Conservation (phyloP, 192 early-diverging fungal genomes). For the Jimgerdemannia flammicorona region DNA sequence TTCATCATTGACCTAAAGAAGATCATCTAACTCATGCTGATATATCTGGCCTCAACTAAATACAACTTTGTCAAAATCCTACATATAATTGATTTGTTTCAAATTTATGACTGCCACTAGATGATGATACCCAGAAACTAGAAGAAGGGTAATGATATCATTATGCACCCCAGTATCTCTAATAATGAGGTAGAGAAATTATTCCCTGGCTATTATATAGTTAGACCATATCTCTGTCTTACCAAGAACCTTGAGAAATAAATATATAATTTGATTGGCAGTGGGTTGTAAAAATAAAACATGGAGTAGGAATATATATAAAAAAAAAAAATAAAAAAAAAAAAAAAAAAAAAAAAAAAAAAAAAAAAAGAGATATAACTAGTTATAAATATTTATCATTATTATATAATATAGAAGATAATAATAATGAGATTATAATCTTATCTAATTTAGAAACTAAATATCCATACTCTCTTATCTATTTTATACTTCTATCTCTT, state of each 20-base stretch:
- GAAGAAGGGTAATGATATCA: constrained; percentile 75
- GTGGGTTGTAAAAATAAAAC: too few relatives aligned
- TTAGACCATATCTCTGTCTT: constrained; percentile 85
- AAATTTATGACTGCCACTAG: constrained; percentile 81
- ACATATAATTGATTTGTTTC: constrained; percentile 88
- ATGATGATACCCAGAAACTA: constrained; percentile 95
- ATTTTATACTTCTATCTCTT: too few relatives aligned
- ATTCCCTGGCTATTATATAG: constrained; percentile 78
- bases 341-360: too few relatives aligned
- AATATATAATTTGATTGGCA: too few relatives aligned
- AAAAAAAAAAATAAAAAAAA: too few relatives aligned
- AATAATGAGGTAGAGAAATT: constrained; percentile 77
- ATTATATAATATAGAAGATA: too few relatives aligned
- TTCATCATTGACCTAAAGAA: constrained; percentile 95
- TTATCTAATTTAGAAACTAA: too few relatives aligned
- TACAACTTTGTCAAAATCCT: constrained; percentile 98
- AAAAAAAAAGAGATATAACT: too few relatives aligned
- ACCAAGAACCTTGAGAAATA: constrained; percentile 45
- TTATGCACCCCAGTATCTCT: constrained; percentile 81
- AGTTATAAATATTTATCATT: too few relatives aligned
- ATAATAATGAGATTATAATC: too few relatives aligned
- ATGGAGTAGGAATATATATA: too few relatives aligned
- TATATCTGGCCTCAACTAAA: constrained; percentile 88
- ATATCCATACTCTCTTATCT: too few relatives aligned
- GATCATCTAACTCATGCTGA: constrained; percentile 82